Conservation (phyloP, 2,329 filamentous ascomycete genomes). For the Ophiostoma perfectum region DNA sequence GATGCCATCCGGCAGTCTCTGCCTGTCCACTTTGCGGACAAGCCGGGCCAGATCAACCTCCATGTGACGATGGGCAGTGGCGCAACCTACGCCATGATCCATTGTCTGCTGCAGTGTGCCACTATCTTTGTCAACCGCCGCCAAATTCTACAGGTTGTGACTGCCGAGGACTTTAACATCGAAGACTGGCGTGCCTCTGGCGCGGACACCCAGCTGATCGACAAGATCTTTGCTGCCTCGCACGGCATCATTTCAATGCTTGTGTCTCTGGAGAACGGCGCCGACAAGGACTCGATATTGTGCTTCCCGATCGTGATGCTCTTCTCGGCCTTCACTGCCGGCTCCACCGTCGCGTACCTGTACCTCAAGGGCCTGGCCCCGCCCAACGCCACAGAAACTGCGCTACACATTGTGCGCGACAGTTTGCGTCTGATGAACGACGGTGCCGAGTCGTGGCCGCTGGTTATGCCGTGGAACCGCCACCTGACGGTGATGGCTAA, state of each 20-base stretch:
- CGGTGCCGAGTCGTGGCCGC: slow-evolving; percentile 54
- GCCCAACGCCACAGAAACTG: slow-evolving; percentile 51
- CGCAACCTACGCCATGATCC: slow-evolving; percentile 58
- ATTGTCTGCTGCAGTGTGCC: slow-evolving; percentile 56
- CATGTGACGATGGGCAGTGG: slow-evolving; percentile 61
- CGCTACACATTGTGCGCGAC: slow-evolving; percentile 52
- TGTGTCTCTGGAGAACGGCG: slow-evolving; percentile 49
- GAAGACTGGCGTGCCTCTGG: slow-evolving; percentile 48
- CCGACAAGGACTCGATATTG: slow-evolving; percentile 54
- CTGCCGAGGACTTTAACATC: slow-evolving; percentile 46
- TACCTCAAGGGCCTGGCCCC: slow-evolving; percentile 58
- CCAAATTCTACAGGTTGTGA: slow-evolving; percentile 53
- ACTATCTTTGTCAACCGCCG: slow-evolving; percentile 58
- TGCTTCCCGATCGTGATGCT: slow-evolving; percentile 61
- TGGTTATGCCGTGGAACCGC: slow-evolving; percentile 55
- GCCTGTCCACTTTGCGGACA: slow-evolving; percentile 56
- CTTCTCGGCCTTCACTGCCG: slow-evolving; percentile 57
- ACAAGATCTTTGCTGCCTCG: slow-evolving; percentile 53
- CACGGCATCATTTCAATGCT: slow-evolving; percentile 54
- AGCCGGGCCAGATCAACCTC: slow-evolving; percentile 55
- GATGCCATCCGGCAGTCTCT: slow-evolving; percentile 50
- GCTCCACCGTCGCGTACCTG: slow-evolving; percentile 56
- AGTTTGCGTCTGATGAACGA: slow-evolving; percentile 55
- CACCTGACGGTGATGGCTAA: slow-evolving; percentile 58
- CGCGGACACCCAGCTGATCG: slow-evolving; percentile 47